phyloP scores from a whole-genome alignment of 192 early-diverging fungal genomes.

The Umbelopsis vinacea region DNA sequence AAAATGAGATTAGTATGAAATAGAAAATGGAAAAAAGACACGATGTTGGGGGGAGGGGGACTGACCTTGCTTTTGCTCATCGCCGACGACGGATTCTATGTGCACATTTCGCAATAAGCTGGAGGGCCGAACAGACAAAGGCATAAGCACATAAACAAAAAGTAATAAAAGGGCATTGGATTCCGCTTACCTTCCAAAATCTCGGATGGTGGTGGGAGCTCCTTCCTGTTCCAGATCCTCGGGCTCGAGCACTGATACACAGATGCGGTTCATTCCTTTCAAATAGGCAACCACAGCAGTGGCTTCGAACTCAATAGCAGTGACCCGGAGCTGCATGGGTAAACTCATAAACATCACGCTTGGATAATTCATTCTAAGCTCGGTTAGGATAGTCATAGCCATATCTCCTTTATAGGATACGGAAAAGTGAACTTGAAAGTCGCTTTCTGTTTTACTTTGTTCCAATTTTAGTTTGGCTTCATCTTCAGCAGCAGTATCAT shows the following conservation, averaged over 20 bases:
- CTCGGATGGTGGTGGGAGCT: conserved; percentile 4
- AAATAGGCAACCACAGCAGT: conserved; percentile 71
- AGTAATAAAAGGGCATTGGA: conserved; percentile 7
- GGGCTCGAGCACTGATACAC: conserved; percentile 76
- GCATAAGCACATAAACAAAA: background rate
- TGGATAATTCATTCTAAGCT: conserved; percentile 78
- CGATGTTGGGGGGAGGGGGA: background rate
- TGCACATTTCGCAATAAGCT: conserved; percentile 61
- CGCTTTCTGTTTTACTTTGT: conserved; percentile 53
- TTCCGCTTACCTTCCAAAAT: conserved; percentile 31
- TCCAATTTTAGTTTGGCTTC: conserved; percentile 22
- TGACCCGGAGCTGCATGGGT: conserved; percentile 72
- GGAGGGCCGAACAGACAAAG: background rate
- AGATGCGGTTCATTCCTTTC: conserved; percentile 56
- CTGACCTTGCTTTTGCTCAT: conserved; percentile 69
- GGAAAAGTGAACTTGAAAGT: conserved; percentile 67
- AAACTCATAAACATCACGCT: conserved; percentile 73
- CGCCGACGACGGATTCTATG: conserved; percentile 69
- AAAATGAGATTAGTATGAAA: background rate
- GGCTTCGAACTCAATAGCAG: conserved; percentile 72
- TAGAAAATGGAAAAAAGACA: too few species aligned
- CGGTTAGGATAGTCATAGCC: conserved; percentile 68
- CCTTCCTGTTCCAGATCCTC: conserved; percentile 45
- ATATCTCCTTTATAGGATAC: conserved; percentile 78
- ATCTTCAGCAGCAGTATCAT: conserved; percentile 16